Evolutionary conservation across 805 yeast species (phyloP).

Genomic region (Lachancea fermentati): DNA sequence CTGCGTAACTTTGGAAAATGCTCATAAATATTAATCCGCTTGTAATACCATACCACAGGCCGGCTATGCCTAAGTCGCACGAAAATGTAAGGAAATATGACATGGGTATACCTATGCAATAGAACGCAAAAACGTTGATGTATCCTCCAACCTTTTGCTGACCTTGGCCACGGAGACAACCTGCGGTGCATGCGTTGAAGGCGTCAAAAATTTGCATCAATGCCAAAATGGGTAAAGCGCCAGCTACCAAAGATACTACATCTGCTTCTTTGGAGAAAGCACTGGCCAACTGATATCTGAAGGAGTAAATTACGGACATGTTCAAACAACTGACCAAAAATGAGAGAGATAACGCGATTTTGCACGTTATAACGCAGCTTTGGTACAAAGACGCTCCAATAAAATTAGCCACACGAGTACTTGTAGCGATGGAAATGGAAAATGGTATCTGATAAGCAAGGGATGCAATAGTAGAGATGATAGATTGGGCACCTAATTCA

Average conservation of each 20-base stretch:
- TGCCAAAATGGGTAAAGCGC: constrained; percentile 58
- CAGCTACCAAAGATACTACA: constrained; percentile 46
- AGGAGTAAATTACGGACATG: constrained; percentile 40
- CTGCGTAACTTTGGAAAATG: constrained; percentile 31
- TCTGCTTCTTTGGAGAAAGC: constrained; percentile 56
- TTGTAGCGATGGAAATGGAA: constrained; percentile 68
- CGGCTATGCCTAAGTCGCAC: constrained; percentile 45
- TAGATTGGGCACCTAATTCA: constrained; percentile 68
- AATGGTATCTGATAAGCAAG: constrained; percentile 70
- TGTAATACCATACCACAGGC: constrained; percentile 56
- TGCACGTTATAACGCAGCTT: constrained; percentile 42
- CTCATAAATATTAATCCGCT: constrained; percentile 32
- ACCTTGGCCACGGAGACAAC: constrained; percentile 75
- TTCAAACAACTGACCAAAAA: constrained; percentile 39
- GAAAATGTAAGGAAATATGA: constrained; percentile 50
- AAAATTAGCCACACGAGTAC: constrained; percentile 72
- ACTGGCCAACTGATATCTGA: constrained; percentile 39
- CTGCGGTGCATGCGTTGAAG: constrained; percentile 65
- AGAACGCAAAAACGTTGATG: constrained; percentile 31
- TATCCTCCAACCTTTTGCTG: constrained; percentile 37
- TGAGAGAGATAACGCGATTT: constrained; percentile 40
- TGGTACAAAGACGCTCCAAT: constrained; percentile 55
- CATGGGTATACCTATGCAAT: constrained; percentile 58
- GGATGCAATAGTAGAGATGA: constrained; percentile 62
- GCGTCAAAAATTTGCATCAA: constrained; percentile 68